Conservation (phyloP, 306 rosid species). For the Vicia sativa region DNA sequence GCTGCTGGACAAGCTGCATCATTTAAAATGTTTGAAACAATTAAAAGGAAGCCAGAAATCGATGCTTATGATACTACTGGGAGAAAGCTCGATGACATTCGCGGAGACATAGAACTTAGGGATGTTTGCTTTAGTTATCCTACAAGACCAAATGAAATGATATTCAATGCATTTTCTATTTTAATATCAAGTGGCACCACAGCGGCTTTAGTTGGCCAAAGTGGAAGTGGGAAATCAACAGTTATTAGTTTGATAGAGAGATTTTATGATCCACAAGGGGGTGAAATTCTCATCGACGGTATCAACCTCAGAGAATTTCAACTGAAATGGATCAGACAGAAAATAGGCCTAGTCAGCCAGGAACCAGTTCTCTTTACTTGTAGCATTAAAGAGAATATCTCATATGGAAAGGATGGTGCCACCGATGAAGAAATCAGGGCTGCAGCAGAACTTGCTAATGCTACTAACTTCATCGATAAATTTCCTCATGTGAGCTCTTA, state of each 20-base stretch:
- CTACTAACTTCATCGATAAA: constrained; percentile 67
- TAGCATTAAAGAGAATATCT: constrained; percentile 78
- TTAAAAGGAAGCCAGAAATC: constrained; percentile 50
- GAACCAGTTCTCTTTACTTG: constrained; percentile 72
- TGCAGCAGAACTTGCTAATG: constrained; percentile 81
- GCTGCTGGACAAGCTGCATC: constrained; percentile 67
- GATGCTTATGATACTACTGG: constrained; percentile 50
- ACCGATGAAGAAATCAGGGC: constrained; percentile 65
- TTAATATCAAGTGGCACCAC: constrained; percentile 71
- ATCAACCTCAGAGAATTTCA: constrained; percentile 65
- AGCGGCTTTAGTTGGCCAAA: constrained; percentile 79
- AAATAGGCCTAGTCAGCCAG: constrained; percentile 82
- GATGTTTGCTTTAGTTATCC: constrained; percentile 77
- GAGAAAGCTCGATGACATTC: constrained; percentile 49
- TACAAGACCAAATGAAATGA: constrained; percentile 61
- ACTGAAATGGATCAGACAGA: constrained; percentile 79
- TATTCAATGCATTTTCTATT: constrained; percentile 63
- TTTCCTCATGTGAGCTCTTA: constrained; percentile 74
- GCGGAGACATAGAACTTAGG: constrained; percentile 65
- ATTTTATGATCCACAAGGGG: constrained; percentile 79
- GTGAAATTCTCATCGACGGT: constrained; percentile 77
- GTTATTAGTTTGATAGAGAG: constrained; percentile 78
- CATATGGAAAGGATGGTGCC: constrained; percentile 72
- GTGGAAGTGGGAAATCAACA: constrained; percentile 91
- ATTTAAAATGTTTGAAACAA: constrained; percentile 59